Evolutionary conservation across 2,329 filamentous ascomycete species (phyloP), one percentile per base, ranked within the genome.

Genomic region (Pseudofabraea citricarpa): DNA sequence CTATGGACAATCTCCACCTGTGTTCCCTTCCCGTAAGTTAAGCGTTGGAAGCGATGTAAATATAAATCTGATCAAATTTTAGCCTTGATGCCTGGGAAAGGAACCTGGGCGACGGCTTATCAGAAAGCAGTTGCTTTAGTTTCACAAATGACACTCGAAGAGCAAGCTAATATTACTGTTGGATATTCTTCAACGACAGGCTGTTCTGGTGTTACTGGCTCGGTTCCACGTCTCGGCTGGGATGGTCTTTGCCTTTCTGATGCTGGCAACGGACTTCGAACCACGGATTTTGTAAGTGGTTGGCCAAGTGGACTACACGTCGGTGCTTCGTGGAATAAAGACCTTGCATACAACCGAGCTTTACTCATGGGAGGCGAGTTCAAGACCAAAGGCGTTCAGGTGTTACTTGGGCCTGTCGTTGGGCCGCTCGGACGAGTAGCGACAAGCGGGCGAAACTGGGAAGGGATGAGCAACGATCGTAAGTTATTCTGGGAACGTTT

Each of bases 291-390:
- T 23, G 56, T 58, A 3, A 58, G 53, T 43, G 50, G 42, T n/a
- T 57, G 46, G 43, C 43, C 48, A 4, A 47, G 44, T 16, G 56
- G 55, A 10, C 21, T 56, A 8, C 49, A 53, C 46, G 53, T 49
- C 6, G 48, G 50, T n/a, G 50, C 51, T 16, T 35, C 36, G 2
- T 91, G 83, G 77, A 82, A 86, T 57, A 76, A 78, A 40, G 65
- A 73, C 18, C 69, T 90, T 29, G 79, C 85, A 40, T 82, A 83
- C 54, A 68, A 71, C 27, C 76, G 85, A 35, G 87, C 84, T 21
- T 65, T 75, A 47, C 81, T 82, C 37, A 84, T 91, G 75, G 87
- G 85, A 5, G 66, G 71, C 26, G 87, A 91, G 59, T 83, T 87
- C 58, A 73, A 72, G 44, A 80, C 68, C 41, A 90, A 90, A 63